Conservation (phyloP, 2,329 filamentous ascomycete species). For the Trematosphaeria pertusa region DNA sequence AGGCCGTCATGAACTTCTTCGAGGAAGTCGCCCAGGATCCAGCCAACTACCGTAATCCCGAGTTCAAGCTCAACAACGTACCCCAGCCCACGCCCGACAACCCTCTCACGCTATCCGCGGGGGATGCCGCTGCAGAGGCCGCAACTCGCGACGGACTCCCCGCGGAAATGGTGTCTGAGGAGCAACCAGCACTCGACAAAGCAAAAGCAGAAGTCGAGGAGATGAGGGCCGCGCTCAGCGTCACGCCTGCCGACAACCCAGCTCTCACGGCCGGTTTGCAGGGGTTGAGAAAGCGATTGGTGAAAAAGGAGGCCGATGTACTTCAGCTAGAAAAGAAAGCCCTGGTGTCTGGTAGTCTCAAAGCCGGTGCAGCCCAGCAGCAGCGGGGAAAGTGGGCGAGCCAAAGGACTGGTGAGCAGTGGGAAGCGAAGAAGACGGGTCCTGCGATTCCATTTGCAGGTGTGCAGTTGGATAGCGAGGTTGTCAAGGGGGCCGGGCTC, state of each 20-base stretch:
- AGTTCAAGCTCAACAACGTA: slow-evolving; percentile 19
- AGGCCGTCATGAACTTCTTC: slow-evolving; percentile 67
- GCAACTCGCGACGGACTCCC: slow-evolving; percentile 4
- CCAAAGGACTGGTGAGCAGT: slow-evolving; percentile 28
- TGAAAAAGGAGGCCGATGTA: slow-evolving; percentile 21
- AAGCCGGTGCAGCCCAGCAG: slow-evolving; percentile 19
- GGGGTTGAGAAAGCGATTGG: slow-evolving; percentile 28
- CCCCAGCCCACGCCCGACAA: slow-evolving; percentile 25
- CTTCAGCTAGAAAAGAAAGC: slow-evolving; percentile 23
- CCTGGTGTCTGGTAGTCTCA: slow-evolving; percentile 23
- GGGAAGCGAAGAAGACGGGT: slow-evolving; percentile 28
- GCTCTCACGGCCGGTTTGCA: slow-evolving; percentile 24
- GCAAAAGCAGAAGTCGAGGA: slow-evolving; percentile 19
- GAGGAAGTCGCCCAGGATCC: slow-evolving; percentile 60
- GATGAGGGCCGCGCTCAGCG: slow-evolving; percentile 28
- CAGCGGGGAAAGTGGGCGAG: slow-evolving; percentile 27
- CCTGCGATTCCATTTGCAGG: slow-evolving; percentile 38
- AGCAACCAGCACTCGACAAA: slow-evolving; percentile 15
- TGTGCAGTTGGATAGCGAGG: slow-evolving; percentile 36
- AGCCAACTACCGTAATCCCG: slow-evolving; percentile 42
- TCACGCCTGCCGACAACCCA: slow-evolving; percentile 22
- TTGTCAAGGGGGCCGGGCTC: slow-evolving; percentile 39
- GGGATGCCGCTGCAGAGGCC: slow-evolving; percentile 2
- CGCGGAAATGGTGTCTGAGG: slow-evolving; percentile 25
- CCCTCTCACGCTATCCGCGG: slow-evolving; percentile 20